Evolutionary conservation across 169 alveolate species (phyloP).

Genomic region (Besnoitia besnoiti): DNA sequence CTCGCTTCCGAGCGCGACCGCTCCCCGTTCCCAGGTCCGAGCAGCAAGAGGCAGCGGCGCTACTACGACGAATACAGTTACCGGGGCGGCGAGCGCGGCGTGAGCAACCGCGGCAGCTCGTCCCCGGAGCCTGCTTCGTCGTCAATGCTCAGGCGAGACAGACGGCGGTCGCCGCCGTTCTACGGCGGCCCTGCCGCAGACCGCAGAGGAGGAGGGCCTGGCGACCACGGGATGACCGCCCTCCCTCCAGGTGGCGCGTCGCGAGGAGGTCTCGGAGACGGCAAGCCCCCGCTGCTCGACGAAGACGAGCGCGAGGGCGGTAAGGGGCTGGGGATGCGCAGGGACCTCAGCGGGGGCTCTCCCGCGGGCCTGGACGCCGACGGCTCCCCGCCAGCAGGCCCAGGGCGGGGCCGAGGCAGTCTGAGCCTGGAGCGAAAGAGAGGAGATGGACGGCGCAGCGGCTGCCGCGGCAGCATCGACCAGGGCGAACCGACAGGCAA

Average conservation of each 20-base stretch:
- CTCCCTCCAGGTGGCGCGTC: background rate
- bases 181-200: background rate
- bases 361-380: slow-evolving; percentile 12
- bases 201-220: background rate
- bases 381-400: background rate
- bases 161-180: background rate
- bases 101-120: background rate
- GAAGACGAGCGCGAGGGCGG: background rate
- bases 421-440: background rate
- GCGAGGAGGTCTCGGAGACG: slow-evolving; percentile 4
- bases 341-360: background rate
- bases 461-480: background rate
- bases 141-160: background rate
- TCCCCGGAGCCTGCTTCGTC: background rate
- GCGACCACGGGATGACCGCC: background rate
- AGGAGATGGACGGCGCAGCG: background rate
- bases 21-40: background rate
- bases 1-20: background rate
- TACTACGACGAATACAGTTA: background rate
- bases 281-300: background rate
- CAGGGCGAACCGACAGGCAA: background rate
- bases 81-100: background rate
- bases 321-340: slow-evolving; percentile 30
- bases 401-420: background rate
- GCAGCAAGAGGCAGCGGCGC: background rate